Conservation (phyloP, 306 rosid species). For the Quercus agrifolia region DNA sequence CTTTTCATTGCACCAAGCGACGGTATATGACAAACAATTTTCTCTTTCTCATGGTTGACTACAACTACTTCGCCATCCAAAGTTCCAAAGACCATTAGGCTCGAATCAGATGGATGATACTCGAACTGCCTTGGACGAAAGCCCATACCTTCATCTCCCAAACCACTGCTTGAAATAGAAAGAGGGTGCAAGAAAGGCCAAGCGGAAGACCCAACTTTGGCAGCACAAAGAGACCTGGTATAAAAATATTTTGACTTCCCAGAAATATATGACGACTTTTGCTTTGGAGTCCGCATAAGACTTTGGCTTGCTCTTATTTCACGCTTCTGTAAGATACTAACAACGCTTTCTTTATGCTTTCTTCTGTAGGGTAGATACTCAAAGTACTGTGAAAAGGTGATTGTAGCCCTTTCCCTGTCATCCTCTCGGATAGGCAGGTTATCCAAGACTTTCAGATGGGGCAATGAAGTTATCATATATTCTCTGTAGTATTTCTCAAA, state of each 20-base stretch:
- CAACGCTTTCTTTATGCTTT: conserved; percentile 60
- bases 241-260: conserved; percentile 55
- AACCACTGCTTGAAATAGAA: conserved; percentile 41
- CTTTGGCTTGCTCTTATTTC: conserved; percentile 55
- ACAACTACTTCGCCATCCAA: conserved; percentile 83
- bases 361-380: conserved; percentile 68
- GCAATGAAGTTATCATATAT: conserved; percentile 71
- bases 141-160: conserved; percentile 46
- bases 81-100: conserved; percentile 83
- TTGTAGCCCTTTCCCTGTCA: conserved; percentile 62
- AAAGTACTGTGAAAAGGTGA: conserved; percentile 49
- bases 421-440: conserved; percentile 49
- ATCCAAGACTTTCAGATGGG: conserved; percentile 60
- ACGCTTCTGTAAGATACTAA: conserved; percentile 60
- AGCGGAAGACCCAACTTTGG: conserved; percentile 71
- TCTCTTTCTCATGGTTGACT: conserved; percentile 73
- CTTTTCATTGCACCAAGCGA: conserved; percentile 81
- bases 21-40: conserved; percentile 58
- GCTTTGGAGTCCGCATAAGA: conserved; percentile 30
- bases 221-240: conserved; percentile 72
- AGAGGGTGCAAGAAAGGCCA: conserved; percentile 75
- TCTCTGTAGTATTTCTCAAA: conserved; percentile 74
- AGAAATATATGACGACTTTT: conserved; percentile 30
- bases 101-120: conserved; percentile 75
- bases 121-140: conserved; percentile 88